These are phyloP conservation scores for Populus tomentosa DNA, from an alignment of 441 rosid species.

Conservation along the genomic window DNA sequence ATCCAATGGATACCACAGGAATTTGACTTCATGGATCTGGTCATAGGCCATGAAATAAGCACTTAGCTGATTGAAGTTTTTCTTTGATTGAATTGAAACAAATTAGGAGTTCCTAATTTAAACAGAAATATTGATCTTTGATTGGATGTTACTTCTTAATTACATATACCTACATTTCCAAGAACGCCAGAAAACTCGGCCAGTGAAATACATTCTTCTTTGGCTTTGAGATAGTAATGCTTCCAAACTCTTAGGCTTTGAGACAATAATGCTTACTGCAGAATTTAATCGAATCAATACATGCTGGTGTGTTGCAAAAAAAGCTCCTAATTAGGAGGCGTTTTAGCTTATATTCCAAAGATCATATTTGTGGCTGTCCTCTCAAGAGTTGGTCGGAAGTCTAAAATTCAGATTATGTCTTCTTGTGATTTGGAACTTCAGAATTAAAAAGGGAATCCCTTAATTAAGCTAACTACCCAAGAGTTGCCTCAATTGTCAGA, in stretches of 20 bases:
- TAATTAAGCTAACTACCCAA: background rate
- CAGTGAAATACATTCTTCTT: background rate
- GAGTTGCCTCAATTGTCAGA: background rate
- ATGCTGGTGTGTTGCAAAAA: background rate
- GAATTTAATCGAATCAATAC: background rate
- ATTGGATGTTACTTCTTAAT: background rate
- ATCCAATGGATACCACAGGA: background rate
- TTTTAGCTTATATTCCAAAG: background rate
- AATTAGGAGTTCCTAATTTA: background rate
- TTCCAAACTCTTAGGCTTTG: background rate
- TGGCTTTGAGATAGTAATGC: background rate
- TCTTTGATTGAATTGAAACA: background rate
- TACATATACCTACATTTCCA: background rate
- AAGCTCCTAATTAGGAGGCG: background rate
- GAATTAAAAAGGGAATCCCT: background rate
- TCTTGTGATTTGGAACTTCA: background rate
- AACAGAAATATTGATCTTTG: background rate
- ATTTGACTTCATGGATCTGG: background rate
- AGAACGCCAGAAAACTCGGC: background rate
- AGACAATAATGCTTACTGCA: background rate
- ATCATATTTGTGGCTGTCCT: background rate
- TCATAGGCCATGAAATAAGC: background rate
- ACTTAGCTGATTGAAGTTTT: background rate
- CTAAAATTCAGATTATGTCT: background rate
- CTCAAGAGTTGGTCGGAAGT: background rate